Conservation (phyloP, 140 eudicot species). For the Ambrosia hybrid region DNA sequence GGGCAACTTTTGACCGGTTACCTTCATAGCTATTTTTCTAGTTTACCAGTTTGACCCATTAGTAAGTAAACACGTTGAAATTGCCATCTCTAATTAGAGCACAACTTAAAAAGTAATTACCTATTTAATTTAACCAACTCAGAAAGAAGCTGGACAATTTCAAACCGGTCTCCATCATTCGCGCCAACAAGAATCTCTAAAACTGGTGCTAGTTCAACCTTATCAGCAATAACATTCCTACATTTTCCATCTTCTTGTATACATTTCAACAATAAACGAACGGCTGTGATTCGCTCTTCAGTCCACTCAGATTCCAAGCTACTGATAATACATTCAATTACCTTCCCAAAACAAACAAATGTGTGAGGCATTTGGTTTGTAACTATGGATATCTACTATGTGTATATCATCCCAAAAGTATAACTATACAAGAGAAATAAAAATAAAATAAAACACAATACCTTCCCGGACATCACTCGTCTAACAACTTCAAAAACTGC, state of each 20-base stretch:
- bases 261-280: conserved; percentile 62
- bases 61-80: neutral
- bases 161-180: conserved; percentile 52
- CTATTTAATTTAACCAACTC: conserved; percentile 74
- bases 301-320: conserved; percentile 52
- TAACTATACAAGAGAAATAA: neutral
- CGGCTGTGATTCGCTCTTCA: conserved; percentile 59
- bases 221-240: conserved; percentile 69
- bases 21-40: neutral
- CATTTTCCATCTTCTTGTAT: conserved; percentile 71
- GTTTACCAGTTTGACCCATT: neutral
- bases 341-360: conserved; percentile 23
- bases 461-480: conserved; percentile 41
- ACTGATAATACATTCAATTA: conserved; percentile 41
- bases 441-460: neutral
- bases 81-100: neutral
- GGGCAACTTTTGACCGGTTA: neutral
- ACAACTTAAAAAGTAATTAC: conserved; percentile 25
- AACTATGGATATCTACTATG: too few relatives aligned
- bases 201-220: conserved; percentile 58
- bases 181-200: conserved; percentile 57
- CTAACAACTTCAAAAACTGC: conserved; percentile 41
- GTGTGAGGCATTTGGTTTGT: neutral
- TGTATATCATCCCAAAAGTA: neutral
- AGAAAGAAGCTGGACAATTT: conserved; percentile 68